Evolutionary conservation across 495 filamentous ascomycete species (phyloP).

Genomic region (Aspergillus avenaceus): DNA sequence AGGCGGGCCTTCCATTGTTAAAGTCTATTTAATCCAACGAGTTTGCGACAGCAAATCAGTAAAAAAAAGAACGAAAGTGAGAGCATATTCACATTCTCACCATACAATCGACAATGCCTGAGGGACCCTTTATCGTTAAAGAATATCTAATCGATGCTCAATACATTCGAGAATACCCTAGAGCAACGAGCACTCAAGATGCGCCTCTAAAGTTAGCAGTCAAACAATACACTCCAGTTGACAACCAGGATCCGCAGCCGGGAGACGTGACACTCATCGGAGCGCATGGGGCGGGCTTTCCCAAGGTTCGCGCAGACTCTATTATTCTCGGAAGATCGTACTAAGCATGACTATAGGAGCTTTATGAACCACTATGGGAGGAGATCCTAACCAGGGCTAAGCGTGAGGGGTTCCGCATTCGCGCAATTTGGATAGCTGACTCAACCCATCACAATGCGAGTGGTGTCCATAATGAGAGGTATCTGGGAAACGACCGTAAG

Average conservation of each 20-base stretch:
- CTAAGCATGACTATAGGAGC: constrained; percentile 41
- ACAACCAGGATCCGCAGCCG: constrained; percentile 47
- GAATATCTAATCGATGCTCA: constrained; percentile 53
- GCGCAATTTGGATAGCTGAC: constrained; percentile 74
- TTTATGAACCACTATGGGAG: constrained; percentile 78
- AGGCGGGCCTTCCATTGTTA: too few relatives aligned
- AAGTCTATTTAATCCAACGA: too few relatives aligned
- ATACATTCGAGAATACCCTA: constrained; percentile 60
- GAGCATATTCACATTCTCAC: too few relatives aligned
- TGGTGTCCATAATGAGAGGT: constrained; percentile 62
- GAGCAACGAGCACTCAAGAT: constrained; percentile 51
- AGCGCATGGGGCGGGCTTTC: constrained; percentile 70
- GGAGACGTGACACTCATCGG: constrained; percentile 71
- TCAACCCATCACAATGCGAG: constrained; percentile 61
- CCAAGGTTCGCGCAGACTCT: constrained; percentile 47
- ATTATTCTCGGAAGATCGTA: background rate
- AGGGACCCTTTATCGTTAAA: constrained; percentile 32
- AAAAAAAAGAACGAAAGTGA: too few relatives aligned
- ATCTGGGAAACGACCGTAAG: constrained; percentile 63
- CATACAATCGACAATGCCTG: too few relatives aligned
- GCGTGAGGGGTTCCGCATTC: constrained; percentile 51
- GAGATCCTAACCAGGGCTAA: constrained; percentile 47
- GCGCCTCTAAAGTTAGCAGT: constrained; percentile 54
- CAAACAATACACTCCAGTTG: constrained; percentile 67
- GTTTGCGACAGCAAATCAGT: too few relatives aligned